Percentiles rank a stretch among this genome's conserved stretches.
Conservation (phyloP, 164 flowering plant species). For the Sextonia rubra region DNA sequence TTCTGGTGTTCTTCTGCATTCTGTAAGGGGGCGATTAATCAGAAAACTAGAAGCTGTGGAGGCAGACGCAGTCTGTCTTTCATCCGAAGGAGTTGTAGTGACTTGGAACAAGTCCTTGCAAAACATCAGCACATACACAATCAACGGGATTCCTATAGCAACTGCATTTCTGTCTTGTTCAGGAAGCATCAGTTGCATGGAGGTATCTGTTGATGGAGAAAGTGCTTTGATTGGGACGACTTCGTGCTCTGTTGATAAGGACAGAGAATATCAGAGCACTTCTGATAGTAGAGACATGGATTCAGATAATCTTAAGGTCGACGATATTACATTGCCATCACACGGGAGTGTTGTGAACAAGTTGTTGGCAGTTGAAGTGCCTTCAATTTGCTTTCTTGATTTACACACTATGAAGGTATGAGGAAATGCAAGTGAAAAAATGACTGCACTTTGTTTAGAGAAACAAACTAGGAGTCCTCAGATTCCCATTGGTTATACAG, state of each 20-base stretch:
- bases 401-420: slow-evolving; percentile 70
- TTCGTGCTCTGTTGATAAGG: slow-evolving; percentile 19
- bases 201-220: slow-evolving; percentile 72
- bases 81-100: slow-evolving; percentile 67
- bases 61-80: slow-evolving; percentile 76
- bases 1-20: slow-evolving; percentile 80
- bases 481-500: neutral
- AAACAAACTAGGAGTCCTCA: neutral
- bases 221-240: slow-evolving; percentile 66
- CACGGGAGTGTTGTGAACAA: slow-evolving; percentile 23
- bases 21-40: slow-evolving; percentile 75
- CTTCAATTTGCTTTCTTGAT: slow-evolving; percentile 82
- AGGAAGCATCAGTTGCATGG: slow-evolving; percentile 75
- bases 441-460: neutral
- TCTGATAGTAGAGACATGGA: slow-evolving; percentile 5
- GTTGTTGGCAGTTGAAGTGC: slow-evolving; percentile 47
- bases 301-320: slow-evolving; percentile 4
- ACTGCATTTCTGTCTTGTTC: slow-evolving; percentile 40
- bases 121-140: slow-evolving; percentile 55
- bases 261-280: slow-evolving; percentile 6
- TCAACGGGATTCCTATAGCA: slow-evolving; percentile 71
- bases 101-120: slow-evolving; percentile 64
- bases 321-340: slow-evolving; percentile 17
- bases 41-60: slow-evolving; percentile 61
- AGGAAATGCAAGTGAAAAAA: neutral